phyloP scores from a whole-genome alignment of 305 asterid species.

The Petunia hybrid region DNA sequence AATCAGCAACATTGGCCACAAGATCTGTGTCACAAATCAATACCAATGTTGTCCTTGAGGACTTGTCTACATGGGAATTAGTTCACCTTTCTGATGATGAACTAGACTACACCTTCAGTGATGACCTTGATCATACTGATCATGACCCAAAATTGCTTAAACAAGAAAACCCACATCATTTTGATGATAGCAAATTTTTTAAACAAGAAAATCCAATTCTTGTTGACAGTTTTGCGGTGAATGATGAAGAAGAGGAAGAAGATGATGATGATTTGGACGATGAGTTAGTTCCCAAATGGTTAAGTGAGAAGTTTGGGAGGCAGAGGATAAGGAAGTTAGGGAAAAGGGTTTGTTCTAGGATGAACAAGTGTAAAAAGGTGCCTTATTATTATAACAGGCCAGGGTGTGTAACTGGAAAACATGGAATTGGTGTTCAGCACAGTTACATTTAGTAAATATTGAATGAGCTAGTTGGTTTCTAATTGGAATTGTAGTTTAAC shows the following conservation, averaged over 20 bases:
- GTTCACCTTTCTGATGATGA: slow-evolving; percentile 60
- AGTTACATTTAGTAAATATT: slow-evolving; percentile 38
- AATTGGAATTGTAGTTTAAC: too few relatives aligned
- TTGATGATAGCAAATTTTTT: too few relatives aligned
- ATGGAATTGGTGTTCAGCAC: slow-evolving; percentile 57
- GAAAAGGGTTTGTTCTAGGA: slow-evolving; percentile 53
- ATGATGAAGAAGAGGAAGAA: slow-evolving; percentile 42
- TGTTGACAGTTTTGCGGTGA: slow-evolving; percentile 16
- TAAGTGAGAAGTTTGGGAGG: slow-evolving; percentile 62
- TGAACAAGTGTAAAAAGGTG: slow-evolving; percentile 53
- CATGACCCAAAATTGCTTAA: slow-evolving; percentile 26
- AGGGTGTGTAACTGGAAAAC: too few relatives aligned
- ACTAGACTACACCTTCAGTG: too few relatives aligned
- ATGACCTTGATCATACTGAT: too few relatives aligned
- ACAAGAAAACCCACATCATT: slow-evolving; percentile 46
- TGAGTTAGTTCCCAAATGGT: slow-evolving; percentile 64
- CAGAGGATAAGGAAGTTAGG: slow-evolving; percentile 76
- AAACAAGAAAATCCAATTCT: slow-evolving; percentile 2
- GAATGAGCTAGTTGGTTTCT: too few relatives aligned
- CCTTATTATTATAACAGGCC: slow-evolving; percentile 62
- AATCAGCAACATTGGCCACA: slow-evolving; percentile 42
- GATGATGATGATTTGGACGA: slow-evolving; percentile 53
- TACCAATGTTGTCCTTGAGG: slow-evolving; percentile 46
- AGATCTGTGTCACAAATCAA: slow-evolving; percentile 41
- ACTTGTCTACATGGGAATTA: slow-evolving; percentile 74